Evolutionary conservation across 2,329 filamentous ascomycete species (phyloP).

Genomic region (Erysiphe pulchra): DNA sequence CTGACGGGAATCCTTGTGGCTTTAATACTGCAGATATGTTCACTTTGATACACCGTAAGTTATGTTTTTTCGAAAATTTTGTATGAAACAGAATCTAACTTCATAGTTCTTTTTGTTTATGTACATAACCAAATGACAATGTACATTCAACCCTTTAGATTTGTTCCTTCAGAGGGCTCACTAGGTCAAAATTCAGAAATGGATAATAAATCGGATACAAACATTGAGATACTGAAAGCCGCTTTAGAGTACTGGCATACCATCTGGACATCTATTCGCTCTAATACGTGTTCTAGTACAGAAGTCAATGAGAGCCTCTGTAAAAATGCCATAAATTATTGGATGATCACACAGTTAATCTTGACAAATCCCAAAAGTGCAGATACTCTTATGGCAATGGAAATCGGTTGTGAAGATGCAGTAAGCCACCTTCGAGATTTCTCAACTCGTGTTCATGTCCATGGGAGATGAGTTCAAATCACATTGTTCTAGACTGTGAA

Average conservation of each 20-base stretch:
- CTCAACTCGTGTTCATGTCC: not conserved
- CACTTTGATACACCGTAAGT: conserved; percentile 7
- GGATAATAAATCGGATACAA: no score
- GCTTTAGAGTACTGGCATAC: conserved; percentile 6
- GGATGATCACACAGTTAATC: conserved; percentile 7
- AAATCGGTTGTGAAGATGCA: conserved; percentile 7
- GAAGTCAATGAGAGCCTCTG: conserved; percentile 6
- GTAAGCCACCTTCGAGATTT: conserved; percentile 1
- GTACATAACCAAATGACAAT: conserved; percentile 6
- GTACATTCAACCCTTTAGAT: conserved; percentile 1
- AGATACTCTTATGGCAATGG: conserved; percentile 6
- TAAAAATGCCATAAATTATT: conserved; percentile 8
- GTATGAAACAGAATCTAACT: not conserved
- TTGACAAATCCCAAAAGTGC: conserved; percentile 6
- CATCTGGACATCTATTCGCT: conserved; percentile 6
- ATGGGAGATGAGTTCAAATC: not conserved
- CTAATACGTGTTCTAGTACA: conserved; percentile 2
- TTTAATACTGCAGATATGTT: conserved; percentile 8
- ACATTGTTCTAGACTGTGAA: no score
- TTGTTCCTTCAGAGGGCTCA: not conserved
- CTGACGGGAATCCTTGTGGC: conserved; percentile 4
- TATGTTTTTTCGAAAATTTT: not conserved
- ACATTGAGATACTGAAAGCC: conserved; percentile 1
- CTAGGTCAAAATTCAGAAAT: not conserved
- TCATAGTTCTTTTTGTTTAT: conserved; percentile 7